phyloP scores from a whole-genome alignment of 306 rosid species.

The Castanea crenata region DNA sequence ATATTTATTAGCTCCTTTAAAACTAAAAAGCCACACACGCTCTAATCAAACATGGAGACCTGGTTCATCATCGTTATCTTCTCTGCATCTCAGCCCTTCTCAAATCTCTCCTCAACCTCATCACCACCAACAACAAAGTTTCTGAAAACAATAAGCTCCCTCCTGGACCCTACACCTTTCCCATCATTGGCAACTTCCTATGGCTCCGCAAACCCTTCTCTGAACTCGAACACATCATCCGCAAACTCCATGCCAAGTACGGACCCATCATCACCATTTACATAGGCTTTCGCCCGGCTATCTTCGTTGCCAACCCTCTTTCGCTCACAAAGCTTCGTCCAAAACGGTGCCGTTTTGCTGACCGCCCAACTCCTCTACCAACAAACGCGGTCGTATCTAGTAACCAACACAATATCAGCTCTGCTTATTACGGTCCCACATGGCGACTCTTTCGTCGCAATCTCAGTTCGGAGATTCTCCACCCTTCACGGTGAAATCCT shows the following conservation, averaged over 20 bases:
- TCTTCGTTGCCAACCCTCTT: not conserved
- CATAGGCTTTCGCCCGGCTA: not conserved
- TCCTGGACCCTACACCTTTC: not conserved
- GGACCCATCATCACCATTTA: not conserved
- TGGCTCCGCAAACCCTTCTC: not conserved
- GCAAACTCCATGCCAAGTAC: not conserved
- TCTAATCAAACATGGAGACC: not conserved
- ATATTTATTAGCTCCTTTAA: no score
- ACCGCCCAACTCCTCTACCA: conserved; percentile 22
- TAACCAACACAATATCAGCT: conserved; percentile 23
- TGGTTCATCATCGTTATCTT: not conserved
- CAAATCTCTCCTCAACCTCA: not conserved
- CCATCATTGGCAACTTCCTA: not conserved
- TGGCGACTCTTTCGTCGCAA: conserved; percentile 51
- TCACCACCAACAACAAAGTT: not conserved
- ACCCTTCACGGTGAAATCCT: conserved; percentile 29
- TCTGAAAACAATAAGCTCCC: not conserved
- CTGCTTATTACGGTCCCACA: conserved; percentile 32
- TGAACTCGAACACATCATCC: not conserved
- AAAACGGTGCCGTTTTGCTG: not conserved
- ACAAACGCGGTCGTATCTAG: not conserved
- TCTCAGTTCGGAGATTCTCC: conserved; percentile 36
- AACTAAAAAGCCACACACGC: no score
- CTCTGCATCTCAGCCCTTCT: not conserved
- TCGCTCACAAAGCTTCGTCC: no score